Evolutionary conservation across 805 yeast genomes (phyloP), one percentile per base, ranked within the genome.

Genomic region (Monosporozyma servazzii): DNA sequence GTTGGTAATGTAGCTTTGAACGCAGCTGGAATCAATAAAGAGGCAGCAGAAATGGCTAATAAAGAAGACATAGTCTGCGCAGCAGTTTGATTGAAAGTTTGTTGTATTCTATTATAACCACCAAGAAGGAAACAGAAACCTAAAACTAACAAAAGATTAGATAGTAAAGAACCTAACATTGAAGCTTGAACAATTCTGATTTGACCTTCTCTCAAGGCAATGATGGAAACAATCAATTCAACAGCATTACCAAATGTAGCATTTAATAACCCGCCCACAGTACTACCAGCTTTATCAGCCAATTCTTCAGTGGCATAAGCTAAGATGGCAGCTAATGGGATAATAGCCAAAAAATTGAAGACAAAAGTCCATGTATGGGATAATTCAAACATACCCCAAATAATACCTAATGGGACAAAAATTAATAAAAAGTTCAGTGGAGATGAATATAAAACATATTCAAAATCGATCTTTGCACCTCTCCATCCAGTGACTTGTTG

Each of bases 221-320:
- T 88, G 27, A 93, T 74, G 1, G 96, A 86, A 36, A 93, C 98
- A 67, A 93, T 93, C 54, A 93, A 80, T 71, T 93, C 99, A 21
- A 93, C 96, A 2, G 98, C 98, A 67, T 93, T 93, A 53, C 99
- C 99, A 66, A 93, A 88, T 9, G 98, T 90, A 2, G 99, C 99
- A 70, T 93, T 93, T 62, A 93, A 75, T 56, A 93, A 75, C 0
- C 98, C 98, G 13, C 99, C 98, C 23, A 91, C 58, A 9, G 97
- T 90, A 62, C 88, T 86, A 54, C 98, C 97, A 33, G 88, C 88
- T 56, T 85, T 82, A 53, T 80, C 86, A 43, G 96, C 81, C 51
- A 93, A 75, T 62, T 89, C 95, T 68, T 93, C 99, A 4, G 99
- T 93, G 41, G 96, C 95, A 70, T 76, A 88, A 0, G 96, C 95